Conservation (phyloP, 108 stramenopile genomes). For the Nitzschia sp. region DNA sequence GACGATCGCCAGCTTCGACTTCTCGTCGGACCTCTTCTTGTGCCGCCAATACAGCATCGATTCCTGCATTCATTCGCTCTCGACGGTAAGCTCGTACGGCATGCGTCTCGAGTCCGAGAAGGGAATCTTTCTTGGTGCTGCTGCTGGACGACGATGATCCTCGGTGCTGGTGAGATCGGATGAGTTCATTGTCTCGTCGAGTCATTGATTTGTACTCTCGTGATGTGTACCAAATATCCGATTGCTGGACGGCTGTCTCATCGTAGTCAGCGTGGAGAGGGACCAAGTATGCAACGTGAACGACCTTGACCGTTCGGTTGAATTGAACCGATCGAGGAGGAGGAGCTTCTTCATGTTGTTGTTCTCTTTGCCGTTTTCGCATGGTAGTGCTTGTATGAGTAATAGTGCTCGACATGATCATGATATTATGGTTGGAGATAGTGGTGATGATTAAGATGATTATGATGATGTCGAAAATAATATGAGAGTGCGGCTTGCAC, state of each 20-base stretch:
- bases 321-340: too few relatives aligned
- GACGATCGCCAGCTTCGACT: neutral
- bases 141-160: neutral
- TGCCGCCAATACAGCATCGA: neutral
- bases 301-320: neutral
- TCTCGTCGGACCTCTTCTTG: neutral
- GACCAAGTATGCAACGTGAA: neutral
- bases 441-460: too few relatives aligned
- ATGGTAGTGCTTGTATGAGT: too few relatives aligned
- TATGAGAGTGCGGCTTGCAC: too few relatives aligned
- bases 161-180: neutral
- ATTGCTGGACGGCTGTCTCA: neutral
- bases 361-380: too few relatives aligned
- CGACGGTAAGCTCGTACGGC: neutral
- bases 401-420: too few relatives aligned
- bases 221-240: neutral
- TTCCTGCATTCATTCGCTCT: neutral
- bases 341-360: too few relatives aligned
- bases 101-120: neutral
- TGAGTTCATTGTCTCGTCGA: neutral
- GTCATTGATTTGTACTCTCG: neutral
- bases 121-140: too few relatives aligned
- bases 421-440: too few relatives aligned
- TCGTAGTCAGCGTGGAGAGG: neutral
- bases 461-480: too few relatives aligned